phyloP scores from a whole-genome alignment of 2,329 filamentous ascomycete genomes.

The Xylaria sp. region DNA sequence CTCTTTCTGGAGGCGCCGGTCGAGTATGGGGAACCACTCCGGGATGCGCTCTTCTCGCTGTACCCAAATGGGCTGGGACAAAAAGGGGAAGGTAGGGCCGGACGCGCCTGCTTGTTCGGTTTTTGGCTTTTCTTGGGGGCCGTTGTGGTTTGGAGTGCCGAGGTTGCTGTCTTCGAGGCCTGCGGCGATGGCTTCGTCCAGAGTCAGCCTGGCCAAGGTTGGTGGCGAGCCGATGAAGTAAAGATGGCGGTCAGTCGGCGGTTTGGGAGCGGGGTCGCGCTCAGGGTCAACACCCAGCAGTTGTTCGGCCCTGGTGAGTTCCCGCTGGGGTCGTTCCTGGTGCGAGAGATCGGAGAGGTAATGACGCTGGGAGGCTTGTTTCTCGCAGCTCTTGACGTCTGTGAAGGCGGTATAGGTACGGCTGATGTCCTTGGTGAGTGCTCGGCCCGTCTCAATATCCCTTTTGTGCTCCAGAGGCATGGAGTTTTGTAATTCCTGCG shows the following conservation, averaged over 20 bases:
- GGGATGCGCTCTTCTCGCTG: constrained; percentile 8
- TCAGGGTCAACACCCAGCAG: constrained; percentile 28
- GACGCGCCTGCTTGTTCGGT: not conserved
- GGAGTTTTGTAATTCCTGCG: constrained; percentile 1
- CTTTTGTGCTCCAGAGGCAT: constrained; percentile 1
- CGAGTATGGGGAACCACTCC: constrained; percentile 29
- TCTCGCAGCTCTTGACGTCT: constrained; percentile 17
- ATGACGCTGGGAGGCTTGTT: constrained; percentile 10
- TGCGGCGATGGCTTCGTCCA: constrained; percentile 10
- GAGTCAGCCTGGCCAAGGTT: constrained; percentile 8
- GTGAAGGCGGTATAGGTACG: constrained; percentile 19
- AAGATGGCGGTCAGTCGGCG: not conserved
- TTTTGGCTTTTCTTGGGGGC: too few species aligned
- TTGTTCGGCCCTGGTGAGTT: constrained; percentile 18
- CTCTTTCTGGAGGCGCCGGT: too few species aligned
- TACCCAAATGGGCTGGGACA: not conserved
- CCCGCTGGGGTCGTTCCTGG: not conserved
- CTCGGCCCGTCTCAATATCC: constrained; percentile 9
- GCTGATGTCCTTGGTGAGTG: constrained; percentile 19
- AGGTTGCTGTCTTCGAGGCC: constrained; percentile 8
- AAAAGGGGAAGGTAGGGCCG: not conserved
- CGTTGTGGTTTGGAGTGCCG: not conserved
- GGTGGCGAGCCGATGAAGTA: constrained; percentile 15
- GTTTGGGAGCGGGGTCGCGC: not conserved
- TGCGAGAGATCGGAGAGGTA: constrained; percentile 1